Base-by-base conservation (phyloP, 495 filamentous ascomycete genomes). In the Cercophora scortea region DNA sequence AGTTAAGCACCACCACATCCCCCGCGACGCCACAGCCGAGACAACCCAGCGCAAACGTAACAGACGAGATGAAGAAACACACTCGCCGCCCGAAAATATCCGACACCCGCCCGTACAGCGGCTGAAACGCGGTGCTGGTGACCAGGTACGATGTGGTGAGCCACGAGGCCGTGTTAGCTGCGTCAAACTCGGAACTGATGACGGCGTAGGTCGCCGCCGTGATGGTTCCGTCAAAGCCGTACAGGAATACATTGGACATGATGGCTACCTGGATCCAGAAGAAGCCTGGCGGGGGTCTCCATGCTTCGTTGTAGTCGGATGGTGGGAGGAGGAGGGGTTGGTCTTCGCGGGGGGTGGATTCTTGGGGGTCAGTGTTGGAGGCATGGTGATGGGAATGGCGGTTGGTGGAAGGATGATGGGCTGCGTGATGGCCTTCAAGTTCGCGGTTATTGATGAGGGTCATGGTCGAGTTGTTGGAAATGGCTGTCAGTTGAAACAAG, bases 131-230 rank as follows among this genome's bases (percentile, higher is more conserved):
- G 10, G 83, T 86, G 60, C 86, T 87, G 3, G 84, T 83, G 49
- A 90, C 83, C 16, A 89, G 67, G 19, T 84, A 84, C 4, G 85
- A 86, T 0, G 84, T 89, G n/a, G 85, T 87, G 6, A 86, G 79
- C 87, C 86, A 91, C 6, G 67, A 76, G 1, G 74, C 68, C 8
- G 71, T 78, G 56, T 77, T 75, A 15, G 74, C 72, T 1, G 74
- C 75, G 39, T 72, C 65, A 45, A 79, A 79, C 36, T 75, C 72
- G 33, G 74, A 76, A 56, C 77, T 80, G 59, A 86, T 86, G 13
- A 84, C 69, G 8, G 80, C 80, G 49, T 85, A 85, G 4, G 81
- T 85, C 9, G 81, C 76, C 0, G 81, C 81, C 1, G 81, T 85
- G 59, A 85, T 85, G 16, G 81, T 86, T 11, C 80, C 77, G 54